Percentiles rank a stretch among this genome's conserved stretches.
phyloP scores from a whole-genome alignment of 495 filamentous ascomycete genomes.

The Aspergillus bridgeri region DNA sequence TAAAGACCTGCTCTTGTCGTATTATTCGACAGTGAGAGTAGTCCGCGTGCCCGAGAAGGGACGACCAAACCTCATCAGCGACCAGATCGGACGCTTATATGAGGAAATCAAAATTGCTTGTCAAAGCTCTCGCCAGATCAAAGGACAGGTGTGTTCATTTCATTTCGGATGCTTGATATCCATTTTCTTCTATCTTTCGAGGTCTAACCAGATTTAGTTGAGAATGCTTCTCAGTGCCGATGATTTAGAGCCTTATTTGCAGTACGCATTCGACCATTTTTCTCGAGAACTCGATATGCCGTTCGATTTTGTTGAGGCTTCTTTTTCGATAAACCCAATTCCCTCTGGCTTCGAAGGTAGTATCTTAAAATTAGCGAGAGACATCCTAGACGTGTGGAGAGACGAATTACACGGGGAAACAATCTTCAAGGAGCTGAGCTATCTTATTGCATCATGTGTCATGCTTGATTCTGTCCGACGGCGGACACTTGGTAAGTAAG shows the following conservation, averaged over 20 bases:
- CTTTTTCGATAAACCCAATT: conserved; percentile 35
- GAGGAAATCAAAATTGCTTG: not conserved
- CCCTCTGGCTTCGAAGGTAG: conserved; percentile 12
- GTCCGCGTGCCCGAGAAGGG: conserved; percentile 1
- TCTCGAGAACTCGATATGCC: conserved; percentile 27
- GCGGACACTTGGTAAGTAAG: no score
- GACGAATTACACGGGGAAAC: not conserved
- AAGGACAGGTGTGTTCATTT: conserved; percentile 15
- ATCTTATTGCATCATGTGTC: not conserved
- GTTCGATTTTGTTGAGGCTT: conserved; percentile 39
- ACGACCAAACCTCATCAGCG: not conserved
- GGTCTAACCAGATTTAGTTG: no score
- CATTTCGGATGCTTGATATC: no score
- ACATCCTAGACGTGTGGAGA: conserved; percentile 1
- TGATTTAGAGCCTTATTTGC: conserved; percentile 31
- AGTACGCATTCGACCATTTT: conserved; percentile 35
- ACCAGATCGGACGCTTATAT: conserved; percentile 1
- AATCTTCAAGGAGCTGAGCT: conserved; percentile 3
- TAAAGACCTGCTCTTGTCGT: not conserved
- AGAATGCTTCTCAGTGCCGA: conserved; percentile 32
- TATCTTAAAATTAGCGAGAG: not conserved
- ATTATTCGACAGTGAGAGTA: not conserved
- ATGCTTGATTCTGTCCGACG: not conserved
- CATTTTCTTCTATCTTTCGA: no score
- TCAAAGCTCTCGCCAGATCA: not conserved